These are phyloP conservation scores for Dissophora ornata DNA, from an alignment of 192 early-diverging fungal species.

Conservation along the genomic window DNA sequence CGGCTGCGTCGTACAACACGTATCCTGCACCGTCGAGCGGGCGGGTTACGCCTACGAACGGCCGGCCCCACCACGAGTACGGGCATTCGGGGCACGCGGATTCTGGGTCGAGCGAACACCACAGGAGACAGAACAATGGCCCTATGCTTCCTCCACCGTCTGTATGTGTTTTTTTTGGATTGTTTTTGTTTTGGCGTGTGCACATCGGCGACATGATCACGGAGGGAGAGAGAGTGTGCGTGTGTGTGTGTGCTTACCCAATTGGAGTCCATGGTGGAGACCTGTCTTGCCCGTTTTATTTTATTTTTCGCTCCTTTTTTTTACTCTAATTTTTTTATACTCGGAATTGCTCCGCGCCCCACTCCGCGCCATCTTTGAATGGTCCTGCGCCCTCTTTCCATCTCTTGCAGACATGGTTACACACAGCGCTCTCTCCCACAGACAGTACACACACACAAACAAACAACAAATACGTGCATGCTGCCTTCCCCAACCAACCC, in stretches of 20 bases:
- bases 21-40: constrained; percentile 6
- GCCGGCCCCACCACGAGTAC: constrained; percentile 23
- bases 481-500: too few species aligned
- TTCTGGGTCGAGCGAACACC: constrained; percentile 13
- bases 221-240: too few species aligned
- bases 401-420: constrained; percentile 5
- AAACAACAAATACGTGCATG: neutral
- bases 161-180: constrained; percentile 29
- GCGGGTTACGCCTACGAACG: constrained; percentile 6
- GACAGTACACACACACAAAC: constrained; percentile 1
- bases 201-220: too few species aligned
- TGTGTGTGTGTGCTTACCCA: constrained; percentile 6
- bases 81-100: constrained; percentile 16
- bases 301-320: neutral
- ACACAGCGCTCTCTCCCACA: constrained; percentile 11
- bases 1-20: constrained; percentile 6
- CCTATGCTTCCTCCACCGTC: constrained; percentile 51
- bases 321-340: too few species aligned
- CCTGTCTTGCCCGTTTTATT: too few species aligned
- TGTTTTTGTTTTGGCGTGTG: neutral
- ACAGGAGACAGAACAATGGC: constrained; percentile 25
- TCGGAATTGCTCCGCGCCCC: neutral
- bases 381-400: neutral
- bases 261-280: too few species aligned
- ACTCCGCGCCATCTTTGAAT: neutral